These are phyloP conservation scores for Microcos paniculata DNA, from an alignment of 345 rosid species.

Conservation along the genomic window DNA sequence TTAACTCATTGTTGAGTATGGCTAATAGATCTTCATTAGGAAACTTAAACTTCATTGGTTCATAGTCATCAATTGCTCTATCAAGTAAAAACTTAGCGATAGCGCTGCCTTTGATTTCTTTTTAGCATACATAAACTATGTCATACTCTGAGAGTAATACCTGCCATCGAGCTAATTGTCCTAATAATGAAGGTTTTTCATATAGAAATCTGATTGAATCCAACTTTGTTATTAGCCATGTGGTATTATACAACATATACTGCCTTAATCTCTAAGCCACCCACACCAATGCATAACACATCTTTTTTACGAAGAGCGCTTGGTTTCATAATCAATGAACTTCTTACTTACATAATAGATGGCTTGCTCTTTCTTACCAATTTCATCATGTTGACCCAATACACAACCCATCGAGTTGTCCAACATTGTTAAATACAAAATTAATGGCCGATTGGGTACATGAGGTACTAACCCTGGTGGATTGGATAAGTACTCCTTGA, in stretches of 20 bases:
- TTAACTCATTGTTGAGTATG: too few relatives aligned
- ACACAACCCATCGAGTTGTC: neutral
- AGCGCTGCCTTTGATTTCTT: neutral
- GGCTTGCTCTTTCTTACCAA: neutral
- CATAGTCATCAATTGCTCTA: neutral
- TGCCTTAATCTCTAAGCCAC: neutral
- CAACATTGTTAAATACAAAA: neutral
- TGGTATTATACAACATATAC: neutral
- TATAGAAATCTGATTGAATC: neutral
- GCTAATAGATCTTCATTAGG: too few relatives aligned
- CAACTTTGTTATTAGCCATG: neutral
- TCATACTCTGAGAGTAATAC: neutral
- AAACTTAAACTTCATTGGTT: neutral
- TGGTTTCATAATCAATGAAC: neutral
- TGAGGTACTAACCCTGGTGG: neutral
- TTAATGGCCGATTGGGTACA: neutral
- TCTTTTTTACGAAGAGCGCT: neutral
- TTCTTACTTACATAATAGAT: conserved; percentile 10
- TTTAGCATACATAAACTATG: neutral
- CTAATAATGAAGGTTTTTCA: neutral
- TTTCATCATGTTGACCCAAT: neutral
- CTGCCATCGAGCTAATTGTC: neutral
- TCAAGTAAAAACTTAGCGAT: neutral
- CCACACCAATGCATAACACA: conserved; percentile 12
- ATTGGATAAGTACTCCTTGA: neutral